phyloP scores from a whole-genome alignment of 2,329 filamentous ascomycete genomes.

The Botrytis pseudocinerea region DNA sequence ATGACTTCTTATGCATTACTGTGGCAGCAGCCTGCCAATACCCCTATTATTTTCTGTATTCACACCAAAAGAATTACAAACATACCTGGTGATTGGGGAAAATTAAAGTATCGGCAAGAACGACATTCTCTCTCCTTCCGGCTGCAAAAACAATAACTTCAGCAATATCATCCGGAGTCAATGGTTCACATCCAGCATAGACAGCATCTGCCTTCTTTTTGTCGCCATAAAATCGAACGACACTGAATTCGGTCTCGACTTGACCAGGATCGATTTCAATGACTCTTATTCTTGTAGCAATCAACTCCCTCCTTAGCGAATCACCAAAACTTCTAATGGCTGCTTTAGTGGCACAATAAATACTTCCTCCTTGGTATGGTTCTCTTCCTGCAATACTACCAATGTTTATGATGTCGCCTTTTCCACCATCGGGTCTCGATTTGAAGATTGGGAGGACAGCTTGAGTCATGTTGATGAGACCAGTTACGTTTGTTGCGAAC shows the following conservation, averaged over 20 bases:
- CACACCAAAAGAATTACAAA: conserved; percentile 28
- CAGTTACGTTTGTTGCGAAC: conserved; percentile 92
- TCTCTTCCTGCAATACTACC: conserved; percentile 90
- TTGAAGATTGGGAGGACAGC: conserved; percentile 82
- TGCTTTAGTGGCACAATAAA: conserved; percentile 93
- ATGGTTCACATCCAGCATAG: conserved; percentile 77
- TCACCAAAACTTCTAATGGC: conserved; percentile 85
- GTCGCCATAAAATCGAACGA: conserved; percentile 86
- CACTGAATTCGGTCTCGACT: conserved; percentile 90
- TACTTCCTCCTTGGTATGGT: conserved; percentile 79
- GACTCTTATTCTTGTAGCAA: conserved; percentile 75
- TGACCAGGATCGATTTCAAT: conserved; percentile 91
- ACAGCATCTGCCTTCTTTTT: conserved; percentile 87
- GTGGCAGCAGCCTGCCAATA: conserved; percentile 43
- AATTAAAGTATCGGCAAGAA: conserved; percentile 82
- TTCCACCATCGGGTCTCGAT: conserved; percentile 64
- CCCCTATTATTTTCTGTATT: neutral
- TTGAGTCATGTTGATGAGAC: conserved; percentile 96
- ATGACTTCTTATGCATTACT: conserved; percentile 47
- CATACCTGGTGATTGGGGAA: conserved; percentile 88
- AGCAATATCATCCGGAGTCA: conserved; percentile 88
- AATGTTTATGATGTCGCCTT: conserved; percentile 94
- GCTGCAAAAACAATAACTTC: conserved; percentile 87
- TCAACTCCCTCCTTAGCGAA: conserved; percentile 76
- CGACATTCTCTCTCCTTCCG: conserved; percentile 83